These are phyloP conservation scores for Pythium vanterpoolii DNA, from an alignment of 352 stramenopile species.

Conservation along the genomic window DNA sequence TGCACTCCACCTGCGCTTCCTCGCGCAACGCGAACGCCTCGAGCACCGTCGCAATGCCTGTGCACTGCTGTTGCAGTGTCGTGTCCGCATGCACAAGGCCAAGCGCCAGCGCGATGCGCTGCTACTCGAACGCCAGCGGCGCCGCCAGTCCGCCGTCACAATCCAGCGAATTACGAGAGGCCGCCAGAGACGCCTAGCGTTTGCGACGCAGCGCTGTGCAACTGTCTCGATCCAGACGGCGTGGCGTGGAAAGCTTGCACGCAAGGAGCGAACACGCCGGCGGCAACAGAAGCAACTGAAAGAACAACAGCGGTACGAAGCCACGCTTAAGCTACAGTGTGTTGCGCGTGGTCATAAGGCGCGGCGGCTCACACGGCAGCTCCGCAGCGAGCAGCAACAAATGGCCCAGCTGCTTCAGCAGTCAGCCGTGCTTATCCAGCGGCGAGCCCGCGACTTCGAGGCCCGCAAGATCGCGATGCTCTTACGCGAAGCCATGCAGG, in stretches of 20 bases:
- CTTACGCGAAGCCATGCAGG: constrained; percentile 36
- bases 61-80: constrained; percentile 40
- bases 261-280: constrained; percentile 20
- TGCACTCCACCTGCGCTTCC: constrained; percentile 48
- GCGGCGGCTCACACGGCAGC: constrained; percentile 21
- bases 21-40: constrained; percentile 38
- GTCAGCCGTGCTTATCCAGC: constrained; percentile 56
- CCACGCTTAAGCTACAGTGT: constrained; percentile 34
- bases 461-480: constrained; percentile 31
- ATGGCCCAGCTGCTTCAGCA: constrained; percentile 31
- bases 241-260: constrained; percentile 35
- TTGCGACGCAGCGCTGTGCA: constrained; percentile 22
- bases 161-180: constrained; percentile 44
- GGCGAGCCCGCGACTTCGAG: constrained; percentile 44
- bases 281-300: constrained; percentile 9
- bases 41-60: constrained; percentile 25
- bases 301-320: constrained; percentile 6
- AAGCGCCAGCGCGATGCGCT: constrained; percentile 11
- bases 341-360: constrained; percentile 29
- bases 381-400: constrained; percentile 25
- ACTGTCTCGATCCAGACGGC: constrained; percentile 41
- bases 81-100: constrained; percentile 27
- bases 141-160: constrained; percentile 21
- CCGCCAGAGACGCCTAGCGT: constrained; percentile 16
- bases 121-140: constrained; percentile 19